Percentiles rank a stretch among this genome's conserved stretches.
Evolutionary conservation across 2,329 filamentous ascomycete species (phyloP).

Genomic region (Byssochlamys sp.): DNA sequence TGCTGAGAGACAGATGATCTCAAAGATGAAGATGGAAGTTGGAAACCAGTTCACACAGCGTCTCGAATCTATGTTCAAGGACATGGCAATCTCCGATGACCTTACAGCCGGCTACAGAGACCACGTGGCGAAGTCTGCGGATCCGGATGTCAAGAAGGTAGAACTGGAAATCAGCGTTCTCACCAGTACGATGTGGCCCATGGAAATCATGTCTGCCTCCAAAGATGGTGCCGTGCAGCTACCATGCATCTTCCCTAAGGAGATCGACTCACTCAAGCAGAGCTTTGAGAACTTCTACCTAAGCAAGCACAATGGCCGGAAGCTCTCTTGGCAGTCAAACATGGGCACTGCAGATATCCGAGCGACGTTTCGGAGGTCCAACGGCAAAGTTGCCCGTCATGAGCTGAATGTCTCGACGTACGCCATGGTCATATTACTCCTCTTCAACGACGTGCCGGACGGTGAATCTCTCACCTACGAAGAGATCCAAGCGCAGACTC

Average conservation of each 20-base stretch:
- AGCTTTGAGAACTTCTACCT: constrained; percentile 86
- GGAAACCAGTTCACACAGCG: constrained; percentile 89
- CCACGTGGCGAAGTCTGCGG: constrained; percentile 53
- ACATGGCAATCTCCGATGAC: constrained; percentile 80
- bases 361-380: constrained; percentile 62
- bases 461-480: constrained; percentile 51
- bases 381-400: constrained; percentile 66
- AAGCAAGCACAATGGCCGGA: constrained; percentile 74
- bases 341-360: constrained; percentile 81
- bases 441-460: constrained; percentile 69
- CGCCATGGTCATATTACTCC: constrained; percentile 76
- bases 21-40: constrained; percentile 91
- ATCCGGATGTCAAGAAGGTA: constrained; percentile 52
- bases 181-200: constrained; percentile 89
- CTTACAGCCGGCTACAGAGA: constrained; percentile 67
- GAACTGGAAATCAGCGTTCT: constrained; percentile 79
- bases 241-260: constrained; percentile 61
- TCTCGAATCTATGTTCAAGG: constrained; percentile 95
- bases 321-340: constrained; percentile 69
- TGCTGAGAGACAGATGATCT: constrained; percentile 89
- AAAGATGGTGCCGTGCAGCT: constrained; percentile 40
- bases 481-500: constrained; percentile 73
- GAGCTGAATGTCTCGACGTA: constrained; percentile 89
- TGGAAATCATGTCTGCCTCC: constrained; percentile 65
- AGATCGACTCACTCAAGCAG: constrained; percentile 64